phyloP scores from a whole-genome alignment of 2,329 filamentous ascomycete species.

The Epichloe hybrida region DNA sequence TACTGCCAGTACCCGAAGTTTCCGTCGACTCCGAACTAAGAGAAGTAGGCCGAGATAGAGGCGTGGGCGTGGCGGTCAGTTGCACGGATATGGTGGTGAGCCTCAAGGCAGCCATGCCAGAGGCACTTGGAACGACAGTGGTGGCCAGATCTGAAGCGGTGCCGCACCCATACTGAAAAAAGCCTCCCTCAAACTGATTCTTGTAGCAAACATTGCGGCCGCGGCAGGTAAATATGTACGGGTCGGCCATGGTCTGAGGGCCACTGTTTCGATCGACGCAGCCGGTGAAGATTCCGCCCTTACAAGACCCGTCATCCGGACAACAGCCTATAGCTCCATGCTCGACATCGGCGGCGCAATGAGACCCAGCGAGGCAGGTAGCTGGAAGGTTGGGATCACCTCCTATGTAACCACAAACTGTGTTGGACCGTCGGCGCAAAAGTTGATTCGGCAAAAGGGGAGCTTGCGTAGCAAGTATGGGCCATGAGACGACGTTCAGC shows the following conservation, averaged over 20 bases:
- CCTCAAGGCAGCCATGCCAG: constrained; percentile 22
- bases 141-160: constrained; percentile 32
- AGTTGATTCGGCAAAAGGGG: constrained; percentile 24
- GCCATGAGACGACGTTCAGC: constrained; percentile 27
- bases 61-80: constrained; percentile 26
- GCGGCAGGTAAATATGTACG: constrained; percentile 43
- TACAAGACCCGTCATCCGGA: constrained; percentile 36
- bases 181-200: constrained; percentile 41
- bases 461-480: constrained; percentile 18
- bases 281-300: constrained; percentile 41
- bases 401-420: constrained; percentile 44
- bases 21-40: constrained; percentile 17
- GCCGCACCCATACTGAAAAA: constrained; percentile 44
- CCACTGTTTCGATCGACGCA: constrained; percentile 40
- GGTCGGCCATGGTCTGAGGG: constrained; percentile 36
- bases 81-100: constrained; percentile 27
- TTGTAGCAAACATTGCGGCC: constrained; percentile 38
- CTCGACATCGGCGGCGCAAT: constrained; percentile 40
- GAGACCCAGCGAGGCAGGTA: constrained; percentile 43
- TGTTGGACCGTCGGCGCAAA: constrained; percentile 33
- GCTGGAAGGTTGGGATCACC: constrained; percentile 38
- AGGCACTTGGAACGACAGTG: constrained; percentile 32
- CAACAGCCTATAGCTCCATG: constrained; percentile 42
- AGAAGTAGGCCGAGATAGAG: constrained; percentile 28
- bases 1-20: constrained; percentile 5